Evolutionary conservation across 2,329 filamentous ascomycete genomes (phyloP), one percentile per base, ranked within the genome.

Genomic region (Epicoccum nigrum): DNA sequence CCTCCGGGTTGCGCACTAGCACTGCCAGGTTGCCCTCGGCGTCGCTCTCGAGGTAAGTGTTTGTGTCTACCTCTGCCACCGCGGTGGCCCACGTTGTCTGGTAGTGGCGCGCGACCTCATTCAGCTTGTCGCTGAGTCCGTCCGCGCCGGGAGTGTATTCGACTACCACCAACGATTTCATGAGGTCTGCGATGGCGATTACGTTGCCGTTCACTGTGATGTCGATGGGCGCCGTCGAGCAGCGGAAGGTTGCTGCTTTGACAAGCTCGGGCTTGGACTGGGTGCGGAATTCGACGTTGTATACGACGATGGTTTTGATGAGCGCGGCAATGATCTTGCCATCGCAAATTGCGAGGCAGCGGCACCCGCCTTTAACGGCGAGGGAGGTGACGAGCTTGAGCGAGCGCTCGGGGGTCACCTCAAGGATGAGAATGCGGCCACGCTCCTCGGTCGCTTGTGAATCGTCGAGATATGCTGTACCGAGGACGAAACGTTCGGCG

Each of bases 111-210:
- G 88, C 89, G 3, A 89, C 79, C 76, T 96, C 91, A 0, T 80
- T 79, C 7, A 97, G 79, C 44, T 79, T 83, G 45, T 87, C 83
- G 9, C 81, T 75, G n/a, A 82, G 73, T 1, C 82, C 84, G 3
- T 83, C 75, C 17, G 79, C 71, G 2, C 84, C 81, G 2, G 81
- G 80, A 0, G 80, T 77, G 67, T 88, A 94, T 67, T 94, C 81
- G 7, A 97, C 79, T 5, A 97, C 77, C 1, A 88, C 86, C 19
- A 96, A 79, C 1, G 90, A 96, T 75, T 97, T 97, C 89, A 96
- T 97, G 37, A 99, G 77, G 67, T 99, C 94, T 0, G 88, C 89
- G 8, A 97, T 86, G 0, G 89, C 90, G 56, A 99, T 92, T 19
- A 84, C 80, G 60, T 87, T 86, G 1, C 83, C 88, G 1, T 85